Evolutionary conservation across 352 stramenopile genomes (phyloP), one percentile per base, ranked within the genome.

Genomic region (Pythium brachiatum): DNA sequence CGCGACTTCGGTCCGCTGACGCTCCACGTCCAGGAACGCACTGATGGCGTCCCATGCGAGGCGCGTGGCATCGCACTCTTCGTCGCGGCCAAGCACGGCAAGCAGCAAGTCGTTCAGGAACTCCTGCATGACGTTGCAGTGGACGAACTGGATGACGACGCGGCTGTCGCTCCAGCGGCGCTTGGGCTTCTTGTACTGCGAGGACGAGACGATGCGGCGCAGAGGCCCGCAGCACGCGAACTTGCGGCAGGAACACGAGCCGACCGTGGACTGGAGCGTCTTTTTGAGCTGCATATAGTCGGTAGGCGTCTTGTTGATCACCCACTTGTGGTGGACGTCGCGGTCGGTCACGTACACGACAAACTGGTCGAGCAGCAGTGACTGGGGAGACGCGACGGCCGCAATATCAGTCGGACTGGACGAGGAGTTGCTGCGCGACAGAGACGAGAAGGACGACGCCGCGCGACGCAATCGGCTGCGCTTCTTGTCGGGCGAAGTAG

Each of bases 281-380:
- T 73, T 73, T 61, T 78, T 75, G 11, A 92, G 70, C 31, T 73
- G 61, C 12, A 73, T 38, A 58, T 83, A 73, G 41, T 92, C 78
- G 53, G 23, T 56, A 1, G 70, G 75, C 7, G 72, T 74, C 59
- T 90, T 92, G 51, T 52, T 60, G 53, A 92, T 54, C 34, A 92
- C 82, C 81, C 81, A 94, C 51, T 88, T 89, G 60, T 86, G 77
- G 44, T 66, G 70, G 53, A 87, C 71, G 29, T 80, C 66, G 44
- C 68, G 75, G 68, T 94, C 80, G n/a, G 76, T 88, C 48, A 94
- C 77, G 68, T 90, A 94, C 16, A 91, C 27, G 21, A 94, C 81
- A 27, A 90, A 86, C 52, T 77, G 69, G 16, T 64, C 54, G 32
- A 44, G 46, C 15, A 53, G 11, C 13, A 57, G 27, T 32, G 47